A percentile compares a stretch with the other conserved stretches of the same genome.
These are phyloP conservation scores for Nyssa sinensis DNA, from an alignment of 148 eudicot species.

Conservation along the genomic window DNA sequence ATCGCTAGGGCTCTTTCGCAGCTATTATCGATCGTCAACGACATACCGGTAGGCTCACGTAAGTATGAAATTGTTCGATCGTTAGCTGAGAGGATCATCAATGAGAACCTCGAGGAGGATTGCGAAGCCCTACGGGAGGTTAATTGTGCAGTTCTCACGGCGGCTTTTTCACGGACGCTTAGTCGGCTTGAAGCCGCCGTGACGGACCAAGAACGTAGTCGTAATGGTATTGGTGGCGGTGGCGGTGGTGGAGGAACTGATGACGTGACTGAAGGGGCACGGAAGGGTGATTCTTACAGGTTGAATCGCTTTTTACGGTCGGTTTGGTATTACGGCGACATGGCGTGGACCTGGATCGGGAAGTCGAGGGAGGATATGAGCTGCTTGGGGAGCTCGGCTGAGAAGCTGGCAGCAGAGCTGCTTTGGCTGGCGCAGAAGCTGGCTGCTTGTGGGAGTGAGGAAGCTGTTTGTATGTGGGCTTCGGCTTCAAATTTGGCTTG, in stretches of 20 bases:
- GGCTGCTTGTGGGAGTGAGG: constrained; percentile 61
- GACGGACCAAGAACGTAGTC: constrained; percentile 21
- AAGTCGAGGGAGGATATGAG: constrained; percentile 17
- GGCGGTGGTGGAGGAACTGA: background rate
- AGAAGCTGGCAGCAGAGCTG: constrained; percentile 77
- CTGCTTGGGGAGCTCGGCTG: constrained; percentile 37
- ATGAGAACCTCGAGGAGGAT: constrained; percentile 53
- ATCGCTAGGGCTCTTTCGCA: constrained; percentile 67
- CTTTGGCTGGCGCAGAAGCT: constrained; percentile 68
- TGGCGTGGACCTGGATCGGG: constrained; percentile 35
- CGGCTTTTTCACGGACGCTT: constrained; percentile 52
- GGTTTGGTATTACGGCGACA: constrained; percentile 26
- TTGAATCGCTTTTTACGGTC: constrained; percentile 32
- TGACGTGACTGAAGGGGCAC: background rate
- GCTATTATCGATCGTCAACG: constrained; percentile 43
- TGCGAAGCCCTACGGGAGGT: constrained; percentile 39
- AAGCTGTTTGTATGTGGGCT: constrained; percentile 63
- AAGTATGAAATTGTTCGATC: constrained; percentile 68
- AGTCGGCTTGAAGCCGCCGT: constrained; percentile 44
- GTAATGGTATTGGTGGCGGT: background rate
- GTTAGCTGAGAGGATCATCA: constrained; percentile 56
- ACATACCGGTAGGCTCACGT: constrained; percentile 66
- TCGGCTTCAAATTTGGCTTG: constrained; percentile 58
- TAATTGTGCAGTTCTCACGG: constrained; percentile 46
- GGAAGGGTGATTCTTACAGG: constrained; percentile 11